Evolutionary conservation across 805 yeast species (phyloP), one percentile per base, ranked within the genome.

Genomic region (Priceomyces medius): DNA sequence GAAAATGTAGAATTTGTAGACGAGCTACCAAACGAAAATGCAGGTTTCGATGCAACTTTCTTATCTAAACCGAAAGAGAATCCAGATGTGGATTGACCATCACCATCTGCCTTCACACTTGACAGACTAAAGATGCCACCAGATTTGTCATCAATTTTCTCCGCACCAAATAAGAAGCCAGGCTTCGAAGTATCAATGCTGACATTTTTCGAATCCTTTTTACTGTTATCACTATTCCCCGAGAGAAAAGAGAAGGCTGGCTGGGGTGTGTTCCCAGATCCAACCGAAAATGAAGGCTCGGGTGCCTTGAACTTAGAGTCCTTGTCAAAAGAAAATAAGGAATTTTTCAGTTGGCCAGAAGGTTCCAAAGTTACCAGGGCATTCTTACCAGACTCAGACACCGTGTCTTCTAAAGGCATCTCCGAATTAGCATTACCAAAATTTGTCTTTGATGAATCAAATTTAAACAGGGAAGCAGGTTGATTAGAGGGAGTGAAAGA

Each of bases 111-210:
- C 4, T 32, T 20, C n/a, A 6, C 9, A 35, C 7, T 16, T 12
- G 24, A 37, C 17, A 47, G 20, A 6, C 63, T 63, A 48, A 61
- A 61, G 5, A 57, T 35, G 33, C 62, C 60, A 13, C 48, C 53
- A 19, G 57, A 47, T 33, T 46, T 26, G 36, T 40, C 32, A 35
- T 36, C 17, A 32, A 39, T 9, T 28, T 40, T n/a, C 12, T 42
- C 16, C 5, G 53, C 23, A 3, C 53, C 56, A 31, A 52, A 56
- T 12, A 54, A 41, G 42, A 56, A 54, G 14, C 49, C 47, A 7
- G 58, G 52, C 35, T 46, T 48, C 23, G 41, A 2, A 9, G 39
- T 38, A 24, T 33, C 40, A n/a, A 35, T 40, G 14, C 32, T 16
- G n/a, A n/a, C n/a, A n/a, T n/a, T n/a, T n/a, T n/a, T n/a, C n/a